Evolutionary conservation across 2,329 filamentous ascomycete genomes (phyloP).

Genomic region (Fusarium sp.): DNA sequence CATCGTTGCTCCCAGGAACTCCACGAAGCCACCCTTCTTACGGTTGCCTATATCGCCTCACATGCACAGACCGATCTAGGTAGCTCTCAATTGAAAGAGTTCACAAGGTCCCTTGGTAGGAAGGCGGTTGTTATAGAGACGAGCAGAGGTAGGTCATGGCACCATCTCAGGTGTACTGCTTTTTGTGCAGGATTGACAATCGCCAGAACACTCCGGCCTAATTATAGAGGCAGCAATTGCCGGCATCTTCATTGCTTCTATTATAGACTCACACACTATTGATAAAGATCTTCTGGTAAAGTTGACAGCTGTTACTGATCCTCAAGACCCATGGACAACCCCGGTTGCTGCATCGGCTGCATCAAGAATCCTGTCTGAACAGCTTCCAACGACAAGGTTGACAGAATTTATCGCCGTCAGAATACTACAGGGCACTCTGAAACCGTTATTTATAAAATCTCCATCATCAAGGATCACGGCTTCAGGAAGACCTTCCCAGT

Average conservation of each 20-base stretch:
- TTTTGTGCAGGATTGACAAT: background rate
- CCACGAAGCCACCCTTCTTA: conserved; percentile 3
- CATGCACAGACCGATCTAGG: background rate
- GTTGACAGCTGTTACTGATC: conserved; percentile 49
- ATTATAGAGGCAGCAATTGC: conserved; percentile 45
- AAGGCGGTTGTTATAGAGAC: conserved; percentile 2
- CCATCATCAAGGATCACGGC: conserved; percentile 57
- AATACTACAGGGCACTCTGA: conserved; percentile 72
- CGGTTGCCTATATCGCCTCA: background rate
- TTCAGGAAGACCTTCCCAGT: conserved; percentile 47
- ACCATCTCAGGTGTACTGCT: background rate
- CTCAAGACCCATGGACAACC: conserved; percentile 55
- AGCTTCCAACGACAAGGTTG: conserved; percentile 36
- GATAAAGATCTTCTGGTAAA: conserved; percentile 46
- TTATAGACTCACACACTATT: conserved; percentile 1
- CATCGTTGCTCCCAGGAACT: conserved; percentile 10
- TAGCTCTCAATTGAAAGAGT: background rate
- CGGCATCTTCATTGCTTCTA: conserved; percentile 45
- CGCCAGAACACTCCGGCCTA: conserved; percentile 4
- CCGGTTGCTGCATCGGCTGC: conserved; percentile 47
- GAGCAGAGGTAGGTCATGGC: background rate
- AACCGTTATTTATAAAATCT: conserved; percentile 72
- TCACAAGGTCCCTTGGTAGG: background rate
- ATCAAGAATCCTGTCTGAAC: conserved; percentile 46
- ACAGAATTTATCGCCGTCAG: conserved; percentile 61